Evolutionary conservation across 2,329 filamentous ascomycete genomes (phyloP), one percentile per base, ranked within the genome.

Genomic region (Scedosporium dehoogii): DNA sequence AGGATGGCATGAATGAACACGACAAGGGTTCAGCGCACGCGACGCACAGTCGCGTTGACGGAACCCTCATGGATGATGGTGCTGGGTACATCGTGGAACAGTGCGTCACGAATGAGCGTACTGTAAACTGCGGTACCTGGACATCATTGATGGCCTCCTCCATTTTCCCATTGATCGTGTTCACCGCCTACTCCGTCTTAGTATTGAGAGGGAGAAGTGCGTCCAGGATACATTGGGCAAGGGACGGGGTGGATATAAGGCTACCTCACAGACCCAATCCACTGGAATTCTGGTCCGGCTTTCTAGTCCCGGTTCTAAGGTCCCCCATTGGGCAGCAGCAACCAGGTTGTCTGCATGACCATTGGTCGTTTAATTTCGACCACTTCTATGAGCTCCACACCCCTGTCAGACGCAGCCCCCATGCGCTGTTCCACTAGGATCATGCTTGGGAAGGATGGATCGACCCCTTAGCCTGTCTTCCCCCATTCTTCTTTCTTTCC

Each of bases 301-400:
- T 73, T 70, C 73, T 81, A 79, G 79, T 68, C 72, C 76, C 78
- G 77, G 79, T 68, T 70, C 67, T 75, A 70, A 68, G 71, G 72
- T 78, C 72, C 78, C 75, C 71, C 68, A 79, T 83, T 81, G 76
- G 81, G 78, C 75, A 79, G 72, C 69, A 73, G 70, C 69, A 73
- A 73, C 75, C 73, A 72, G 73, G 75, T 74, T 73, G 74, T 73
- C 72, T 72, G 72, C 73, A 64, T 70, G 69, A 70, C 75, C 73
- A 83, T 82, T 83, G 80, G 80, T 68, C 74, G 73, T 71, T 76
- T 78, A 76, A 81, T 82, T 74, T 61, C 59, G 59, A 60, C 59
- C 59, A 51, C 16, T 51, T 51, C n/a, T 33, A 76, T 75, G 76
- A 75, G 73, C 75, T 74, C 73, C 70, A 67, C 69, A 70, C 70